phyloP scores from a whole-genome alignment of 169 alveolate genomes.

The Cryptosporidium sp. region DNA sequence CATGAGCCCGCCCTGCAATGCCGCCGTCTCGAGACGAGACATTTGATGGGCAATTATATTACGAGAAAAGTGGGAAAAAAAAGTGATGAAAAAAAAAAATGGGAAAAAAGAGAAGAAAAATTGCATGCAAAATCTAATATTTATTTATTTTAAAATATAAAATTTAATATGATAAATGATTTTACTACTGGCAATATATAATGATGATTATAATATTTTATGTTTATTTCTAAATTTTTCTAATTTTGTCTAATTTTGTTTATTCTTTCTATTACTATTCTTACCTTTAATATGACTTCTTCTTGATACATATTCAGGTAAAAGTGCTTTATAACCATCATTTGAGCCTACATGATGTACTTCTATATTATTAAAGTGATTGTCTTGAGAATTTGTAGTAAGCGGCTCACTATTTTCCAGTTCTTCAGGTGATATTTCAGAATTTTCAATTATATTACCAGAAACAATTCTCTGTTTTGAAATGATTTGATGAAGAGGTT shows the following conservation, averaged over 20 bases:
- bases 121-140: background rate
- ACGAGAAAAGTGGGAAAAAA: background rate
- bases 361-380: background rate
- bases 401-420: slow-evolving; percentile 10
- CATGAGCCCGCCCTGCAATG: background rate
- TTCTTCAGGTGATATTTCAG: slow-evolving; percentile 69
- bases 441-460: slow-evolving; percentile 20
- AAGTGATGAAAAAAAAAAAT: background rate
- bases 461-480: slow-evolving; percentile 19
- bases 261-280: background rate
- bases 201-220: background rate
- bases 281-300: background rate
- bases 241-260: background rate
- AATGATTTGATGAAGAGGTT: slow-evolving; percentile 56
- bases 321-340: slow-evolving; percentile 35
- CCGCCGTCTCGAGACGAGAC: slow-evolving; percentile 78
- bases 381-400: background rate
- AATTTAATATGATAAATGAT: too few species aligned
- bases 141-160: too few species aligned
- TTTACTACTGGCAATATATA: background rate
- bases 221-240: background rate
- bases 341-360: slow-evolving; percentile 24
- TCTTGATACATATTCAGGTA: slow-evolving; percentile 18
- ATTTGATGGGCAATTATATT: too few species aligned
- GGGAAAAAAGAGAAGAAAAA: background rate